These are phyloP conservation scores for Acer negundo DNA, from an alignment of 345 rosid genomes.

Conservation along the genomic window DNA sequence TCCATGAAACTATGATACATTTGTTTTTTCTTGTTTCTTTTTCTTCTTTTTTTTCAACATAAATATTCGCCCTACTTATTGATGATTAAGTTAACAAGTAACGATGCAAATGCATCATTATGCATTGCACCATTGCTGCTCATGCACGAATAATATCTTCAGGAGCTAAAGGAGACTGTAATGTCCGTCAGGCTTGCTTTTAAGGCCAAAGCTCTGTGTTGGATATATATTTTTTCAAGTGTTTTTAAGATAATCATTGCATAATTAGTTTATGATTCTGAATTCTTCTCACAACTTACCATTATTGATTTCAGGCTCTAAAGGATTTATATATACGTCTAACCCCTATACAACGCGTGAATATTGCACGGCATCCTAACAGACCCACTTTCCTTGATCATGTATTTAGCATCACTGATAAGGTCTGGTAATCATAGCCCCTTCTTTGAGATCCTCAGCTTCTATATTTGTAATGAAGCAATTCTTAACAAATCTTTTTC, in stretches of 20 bases:
- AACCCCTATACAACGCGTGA: constrained; percentile 90
- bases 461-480: constrained; percentile 1
- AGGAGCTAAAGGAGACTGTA: background rate
- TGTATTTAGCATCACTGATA: constrained; percentile 82
- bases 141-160: background rate
- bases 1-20: background rate
- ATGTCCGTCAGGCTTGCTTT: constrained; percentile 18
- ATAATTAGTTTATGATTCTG: constrained; percentile 9
- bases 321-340: constrained; percentile 76
- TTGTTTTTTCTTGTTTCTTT: no score
- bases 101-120: background rate
- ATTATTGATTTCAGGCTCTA: constrained; percentile 58
- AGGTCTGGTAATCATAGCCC: constrained; percentile 49
- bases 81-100: background rate
- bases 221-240: background rate
- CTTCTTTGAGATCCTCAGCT: constrained; percentile 6
- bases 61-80: background rate
- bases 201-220: constrained; percentile 7
- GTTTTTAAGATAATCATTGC: background rate
- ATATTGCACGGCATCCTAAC: constrained; percentile 95
- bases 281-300: constrained; percentile 18
- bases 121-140: background rate
- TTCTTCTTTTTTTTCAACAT: background rate
- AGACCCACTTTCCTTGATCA: constrained; percentile 99
- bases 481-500: constrained; percentile 14